phyloP scores from a whole-genome alignment of 768 basidiomycete species.

The Russula earlei region DNA sequence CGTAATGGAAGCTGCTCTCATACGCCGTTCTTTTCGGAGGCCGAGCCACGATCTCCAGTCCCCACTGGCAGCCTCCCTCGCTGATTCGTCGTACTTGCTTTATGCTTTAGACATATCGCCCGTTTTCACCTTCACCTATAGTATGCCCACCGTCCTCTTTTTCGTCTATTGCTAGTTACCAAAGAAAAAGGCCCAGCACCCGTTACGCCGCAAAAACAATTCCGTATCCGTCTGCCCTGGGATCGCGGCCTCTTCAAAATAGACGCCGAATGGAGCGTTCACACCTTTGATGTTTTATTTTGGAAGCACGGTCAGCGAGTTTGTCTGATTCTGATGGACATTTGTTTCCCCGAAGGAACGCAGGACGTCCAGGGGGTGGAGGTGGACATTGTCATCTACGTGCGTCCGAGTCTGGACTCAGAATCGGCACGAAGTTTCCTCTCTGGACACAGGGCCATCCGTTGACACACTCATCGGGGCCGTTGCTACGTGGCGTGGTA shows the following conservation, averaged over 20 bases:
- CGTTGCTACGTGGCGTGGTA: neutral
- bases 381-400: neutral
- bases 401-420: neutral
- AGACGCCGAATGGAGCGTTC: neutral
- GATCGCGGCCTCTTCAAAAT: neutral
- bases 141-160: neutral
- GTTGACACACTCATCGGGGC: neutral
- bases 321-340: slow-evolving; percentile 11
- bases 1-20: neutral
- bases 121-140: too few relatives aligned
- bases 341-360: neutral
- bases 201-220: neutral
- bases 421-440: neutral
- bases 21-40: neutral
- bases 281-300: neutral
- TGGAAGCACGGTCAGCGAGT: neutral
- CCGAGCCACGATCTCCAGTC: neutral
- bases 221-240: neutral
- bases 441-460: neutral
- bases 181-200: neutral
- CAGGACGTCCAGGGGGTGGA: neutral
- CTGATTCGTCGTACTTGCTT: neutral
- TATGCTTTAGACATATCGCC: too few relatives aligned
- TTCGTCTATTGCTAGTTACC: neutral
- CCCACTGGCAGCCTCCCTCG: neutral